phyloP scores from a whole-genome alignment of 1,284 basidiomycete genomes.

The Vanrija humicola region DNA sequence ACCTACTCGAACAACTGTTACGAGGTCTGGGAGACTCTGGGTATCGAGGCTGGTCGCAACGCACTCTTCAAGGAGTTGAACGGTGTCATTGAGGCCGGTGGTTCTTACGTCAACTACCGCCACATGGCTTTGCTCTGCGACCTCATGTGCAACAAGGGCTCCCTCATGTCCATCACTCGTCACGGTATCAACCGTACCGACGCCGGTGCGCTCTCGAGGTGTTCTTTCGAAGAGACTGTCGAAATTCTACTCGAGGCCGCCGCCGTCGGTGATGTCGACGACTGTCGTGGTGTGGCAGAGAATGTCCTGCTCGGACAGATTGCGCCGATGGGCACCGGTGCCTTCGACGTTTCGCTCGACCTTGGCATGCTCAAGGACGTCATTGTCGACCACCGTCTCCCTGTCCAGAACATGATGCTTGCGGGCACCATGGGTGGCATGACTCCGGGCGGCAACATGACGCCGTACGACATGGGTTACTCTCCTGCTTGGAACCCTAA shows the following conservation, averaged over 20 bases:
- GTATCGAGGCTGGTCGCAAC: conserved; percentile 93
- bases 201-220: conserved; percentile 94
- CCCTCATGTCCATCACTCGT: conserved; percentile 97
- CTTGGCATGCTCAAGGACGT: conserved; percentile 99
- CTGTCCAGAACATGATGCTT: conserved; percentile 74
- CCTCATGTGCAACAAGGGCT: conserved; percentile 95
- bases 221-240: conserved; percentile 99
- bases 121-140: conserved; percentile 94
- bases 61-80: conserved; percentile 91
- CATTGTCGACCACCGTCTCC: conserved; percentile 91
- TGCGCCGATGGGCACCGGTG: conserved; percentile 94
- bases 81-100: conserved; percentile 96
- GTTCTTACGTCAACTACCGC: conserved; percentile 99
- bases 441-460: conserved; percentile 83
- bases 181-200: conserved; percentile 99
- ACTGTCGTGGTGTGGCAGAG: conserved; percentile 96
- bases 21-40: conserved; percentile 93
- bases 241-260: conserved; percentile 99
- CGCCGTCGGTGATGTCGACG: conserved; percentile 94
- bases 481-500: conserved; percentile 56
- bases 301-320: conserved; percentile 98
- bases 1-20: conserved; percentile 98
- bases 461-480: conserved; percentile 79
- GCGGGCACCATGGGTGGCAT: conserved; percentile 78
- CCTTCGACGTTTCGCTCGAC: conserved; percentile 93